Evolutionary conservation across 2,329 filamentous ascomycete genomes (phyloP), one percentile per base, ranked within the genome.

Genomic region (Lecanosticta acicola): DNA sequence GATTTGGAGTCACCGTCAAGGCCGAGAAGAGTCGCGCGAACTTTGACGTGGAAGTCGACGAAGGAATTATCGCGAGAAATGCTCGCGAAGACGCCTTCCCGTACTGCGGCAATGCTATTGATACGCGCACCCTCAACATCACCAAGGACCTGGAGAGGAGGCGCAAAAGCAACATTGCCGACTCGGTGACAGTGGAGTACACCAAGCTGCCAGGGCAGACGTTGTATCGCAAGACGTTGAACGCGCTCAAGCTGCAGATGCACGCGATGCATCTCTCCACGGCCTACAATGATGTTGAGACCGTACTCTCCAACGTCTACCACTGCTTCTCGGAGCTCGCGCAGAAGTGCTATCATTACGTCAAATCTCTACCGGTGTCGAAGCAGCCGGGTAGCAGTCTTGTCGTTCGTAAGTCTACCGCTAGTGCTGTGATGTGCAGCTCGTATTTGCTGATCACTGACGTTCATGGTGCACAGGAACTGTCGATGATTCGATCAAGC

Each of bases 231-330:
- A 96, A 93, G 68, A 76, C 87, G 11, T 70, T 95, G 34, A 71
- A 72, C 59, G 71, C 81, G 3, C 88, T 97, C 72, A 90, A 89
- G 64, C 81, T 93, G 42, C 87, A 94, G 63, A 83, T 89, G 41
- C 85, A 93, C 58, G 73, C 80, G 40, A 90, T 94, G 81, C 85
- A 88, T 64, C 83, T 87, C 58, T 88, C 94, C 64, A 86, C 85
- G 3, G 68, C 74, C 3, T 83, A 91, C 71, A 97, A 97, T 68
- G 78, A 81, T 3, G 63, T 77, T 5, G 56, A 64, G 3, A 86
- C 82, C 0, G 84, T 93, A 10, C 71, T 91, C 3, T 66, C 69
- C n/a, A 94, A 93, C 56, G 70, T 96, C 3, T 79, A 83, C 59
- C 75, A 76, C n/a, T 81, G 81, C 24, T 91, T 96, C 58, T 59